Conservation (phyloP, 192 early-diverging fungal genomes). For the Thoreauomyces humboldtii region DNA sequence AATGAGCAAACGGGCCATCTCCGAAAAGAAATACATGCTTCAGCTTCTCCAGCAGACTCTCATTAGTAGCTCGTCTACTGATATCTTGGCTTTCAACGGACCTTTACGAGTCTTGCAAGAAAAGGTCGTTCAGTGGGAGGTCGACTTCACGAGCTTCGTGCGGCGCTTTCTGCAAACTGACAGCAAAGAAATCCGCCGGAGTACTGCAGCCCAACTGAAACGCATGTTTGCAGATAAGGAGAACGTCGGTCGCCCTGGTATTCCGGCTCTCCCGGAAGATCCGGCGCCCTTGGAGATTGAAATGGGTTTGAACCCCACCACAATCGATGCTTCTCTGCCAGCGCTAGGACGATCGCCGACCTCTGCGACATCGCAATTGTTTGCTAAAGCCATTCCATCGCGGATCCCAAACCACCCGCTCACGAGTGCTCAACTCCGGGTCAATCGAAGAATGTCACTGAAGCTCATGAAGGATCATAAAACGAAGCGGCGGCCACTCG, state of each 20-base stretch:
- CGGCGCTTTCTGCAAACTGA: slow-evolving; percentile 81
- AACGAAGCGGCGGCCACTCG: slow-evolving; percentile 3
- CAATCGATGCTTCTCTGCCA: slow-evolving; percentile 35
- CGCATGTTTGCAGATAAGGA: slow-evolving; percentile 64
- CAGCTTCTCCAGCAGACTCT: slow-evolving; percentile 83
- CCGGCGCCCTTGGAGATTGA: slow-evolving; percentile 27
- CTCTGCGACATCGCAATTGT: slow-evolving; percentile 17
- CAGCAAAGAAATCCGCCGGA: slow-evolving; percentile 60
- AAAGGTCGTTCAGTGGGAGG: slow-evolving; percentile 80
- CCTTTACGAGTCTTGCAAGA: slow-evolving; percentile 74
- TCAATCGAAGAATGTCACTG: slow-evolving; percentile 50
- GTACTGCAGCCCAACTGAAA: slow-evolving; percentile 61
- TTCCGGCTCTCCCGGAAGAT: slow-evolving; percentile 16
- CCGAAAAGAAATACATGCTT: slow-evolving; percentile 77
- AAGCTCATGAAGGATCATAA: slow-evolving; percentile 47
- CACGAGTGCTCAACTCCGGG: slow-evolving; percentile 32
- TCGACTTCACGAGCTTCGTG: slow-evolving; percentile 77
- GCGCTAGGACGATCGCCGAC: slow-evolving; percentile 47
- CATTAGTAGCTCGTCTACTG: slow-evolving; percentile 70
- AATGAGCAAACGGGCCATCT: slow-evolving; percentile 65
- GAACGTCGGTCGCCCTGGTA: slow-evolving; percentile 6
- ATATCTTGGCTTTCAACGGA: slow-evolving; percentile 77
- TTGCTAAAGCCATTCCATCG: background rate
- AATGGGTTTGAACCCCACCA: slow-evolving; percentile 16
- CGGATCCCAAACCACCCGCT: slow-evolving; percentile 38